Percentiles rank a stretch among this genome's conserved stretches.
These are phyloP conservation scores for Cetraspora pellucida DNA, from an alignment of 192 early-diverging fungal genomes.

Conservation along the genomic window DNA sequence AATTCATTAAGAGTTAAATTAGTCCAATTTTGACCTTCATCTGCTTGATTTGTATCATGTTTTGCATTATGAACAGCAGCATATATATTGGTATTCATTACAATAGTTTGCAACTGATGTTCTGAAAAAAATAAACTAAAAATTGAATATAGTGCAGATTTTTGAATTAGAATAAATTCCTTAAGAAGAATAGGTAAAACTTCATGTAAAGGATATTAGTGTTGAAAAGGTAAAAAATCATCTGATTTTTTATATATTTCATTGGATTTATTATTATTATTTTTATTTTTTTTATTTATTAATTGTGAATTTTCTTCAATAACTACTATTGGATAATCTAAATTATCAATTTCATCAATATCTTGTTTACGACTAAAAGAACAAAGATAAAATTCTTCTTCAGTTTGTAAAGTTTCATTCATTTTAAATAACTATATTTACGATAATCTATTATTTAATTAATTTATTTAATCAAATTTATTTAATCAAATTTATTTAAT, in stretches of 20 bases:
- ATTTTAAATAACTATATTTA: neutral
- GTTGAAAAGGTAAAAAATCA: constrained; percentile 6
- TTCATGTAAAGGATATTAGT: neutral
- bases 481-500: neutral
- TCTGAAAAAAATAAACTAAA: constrained; percentile 24
- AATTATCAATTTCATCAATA: no score
- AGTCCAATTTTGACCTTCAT: constrained; percentile 15
- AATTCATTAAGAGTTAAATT: constrained; percentile 22
- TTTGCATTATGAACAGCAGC: constrained; percentile 22
- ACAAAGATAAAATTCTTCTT: no score
- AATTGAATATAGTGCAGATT: constrained; percentile 1
- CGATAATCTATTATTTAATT: no score
- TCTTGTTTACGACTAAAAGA: no score
- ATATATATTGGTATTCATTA: constrained; percentile 35
- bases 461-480: neutral
- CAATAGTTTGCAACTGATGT: constrained; percentile 15
- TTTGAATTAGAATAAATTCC: neutral
- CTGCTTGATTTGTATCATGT: neutral
- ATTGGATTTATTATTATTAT: neutral
- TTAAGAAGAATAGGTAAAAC: neutral
- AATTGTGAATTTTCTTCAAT: neutral
- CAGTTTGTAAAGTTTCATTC: neutral
- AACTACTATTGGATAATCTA: neutral
- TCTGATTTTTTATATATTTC: neutral
- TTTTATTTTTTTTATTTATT: neutral